A percentile compares a stretch with the other conserved stretches of the same genome.
phyloP scores from a whole-genome alignment of 2,329 filamentous ascomycete species.

The Xylaria sp. region DNA sequence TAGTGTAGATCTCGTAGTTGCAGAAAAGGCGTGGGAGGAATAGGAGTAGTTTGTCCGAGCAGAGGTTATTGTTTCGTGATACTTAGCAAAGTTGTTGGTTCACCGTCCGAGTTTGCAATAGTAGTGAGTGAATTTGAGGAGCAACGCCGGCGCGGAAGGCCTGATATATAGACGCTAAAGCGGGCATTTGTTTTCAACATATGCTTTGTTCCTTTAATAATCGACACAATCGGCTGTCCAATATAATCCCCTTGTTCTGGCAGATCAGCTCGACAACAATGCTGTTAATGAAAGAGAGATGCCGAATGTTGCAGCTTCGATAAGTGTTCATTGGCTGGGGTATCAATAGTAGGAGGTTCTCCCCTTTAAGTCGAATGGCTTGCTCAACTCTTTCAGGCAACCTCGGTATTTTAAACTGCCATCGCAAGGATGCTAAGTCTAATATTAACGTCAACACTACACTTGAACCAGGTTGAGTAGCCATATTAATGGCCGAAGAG shows the following conservation, averaged over 20 bases:
- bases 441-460: no score
- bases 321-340: not conserved
- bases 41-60: not conserved
- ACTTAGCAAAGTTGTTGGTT: not conserved
- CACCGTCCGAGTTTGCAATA: not conserved
- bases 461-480: no score
- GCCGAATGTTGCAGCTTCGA: not conserved
- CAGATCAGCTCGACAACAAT: no score
- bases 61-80: not conserved
- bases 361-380: no score
- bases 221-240: not conserved
- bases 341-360: not conserved
- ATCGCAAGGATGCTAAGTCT: no score
- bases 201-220: not conserved
- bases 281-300: not conserved
- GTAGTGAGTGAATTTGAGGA: not conserved
- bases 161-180: not conserved
- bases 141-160: no score
- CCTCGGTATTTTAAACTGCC: no score
- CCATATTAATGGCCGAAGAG: no score
- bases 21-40: conserved; percentile 30
- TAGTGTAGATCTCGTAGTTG: not conserved
- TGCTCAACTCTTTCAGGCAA: no score
- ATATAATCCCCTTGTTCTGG: not conserved
- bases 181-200: not conserved